phyloP scores from a whole-genome alignment of 1,284 basidiomycete genomes.

The Ustilago esculenta region DNA sequence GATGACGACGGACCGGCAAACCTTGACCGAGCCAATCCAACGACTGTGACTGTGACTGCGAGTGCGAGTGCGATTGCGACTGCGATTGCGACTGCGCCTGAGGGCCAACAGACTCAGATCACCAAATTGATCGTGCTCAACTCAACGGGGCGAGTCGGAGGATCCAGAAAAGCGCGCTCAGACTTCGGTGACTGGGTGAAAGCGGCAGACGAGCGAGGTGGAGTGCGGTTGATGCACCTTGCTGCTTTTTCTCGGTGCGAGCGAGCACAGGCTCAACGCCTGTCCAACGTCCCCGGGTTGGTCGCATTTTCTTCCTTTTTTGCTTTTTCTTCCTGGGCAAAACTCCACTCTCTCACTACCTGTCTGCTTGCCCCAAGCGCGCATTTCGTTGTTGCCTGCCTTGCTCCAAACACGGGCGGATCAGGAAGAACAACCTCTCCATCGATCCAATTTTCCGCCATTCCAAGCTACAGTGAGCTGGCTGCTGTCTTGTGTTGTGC shows the following conservation, averaged over 20 bases:
- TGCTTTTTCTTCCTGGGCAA: neutral
- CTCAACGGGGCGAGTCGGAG: conserved; percentile 13
- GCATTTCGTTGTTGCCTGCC: conserved; percentile 4
- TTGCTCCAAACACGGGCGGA: no score
- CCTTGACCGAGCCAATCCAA: conserved; percentile 4
- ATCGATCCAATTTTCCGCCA: no score
- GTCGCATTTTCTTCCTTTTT: no score
- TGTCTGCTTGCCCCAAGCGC: conserved; percentile 21
- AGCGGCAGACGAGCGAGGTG: conserved; percentile 7
- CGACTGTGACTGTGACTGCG: no score
- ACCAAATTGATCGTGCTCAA: conserved; percentile 12
- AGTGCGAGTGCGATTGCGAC: no score
- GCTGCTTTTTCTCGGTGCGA: neutral
- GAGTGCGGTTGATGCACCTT: conserved; percentile 4
- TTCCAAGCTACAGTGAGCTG: no score
- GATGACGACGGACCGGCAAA: conserved; percentile 12
- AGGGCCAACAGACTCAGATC: conserved; percentile 6
- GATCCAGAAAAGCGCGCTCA: neutral
- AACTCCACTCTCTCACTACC: no score
- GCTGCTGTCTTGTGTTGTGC: no score
- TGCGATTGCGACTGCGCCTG: neutral
- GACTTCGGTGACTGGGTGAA: conserved; percentile 9
- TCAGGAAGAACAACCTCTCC: conserved; percentile 11
- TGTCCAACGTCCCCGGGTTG: no score
- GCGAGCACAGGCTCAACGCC: no score